Conservation (phyloP, 2,329 filamentous ascomycete species). For the Pyrenochaeta sp. region DNA sequence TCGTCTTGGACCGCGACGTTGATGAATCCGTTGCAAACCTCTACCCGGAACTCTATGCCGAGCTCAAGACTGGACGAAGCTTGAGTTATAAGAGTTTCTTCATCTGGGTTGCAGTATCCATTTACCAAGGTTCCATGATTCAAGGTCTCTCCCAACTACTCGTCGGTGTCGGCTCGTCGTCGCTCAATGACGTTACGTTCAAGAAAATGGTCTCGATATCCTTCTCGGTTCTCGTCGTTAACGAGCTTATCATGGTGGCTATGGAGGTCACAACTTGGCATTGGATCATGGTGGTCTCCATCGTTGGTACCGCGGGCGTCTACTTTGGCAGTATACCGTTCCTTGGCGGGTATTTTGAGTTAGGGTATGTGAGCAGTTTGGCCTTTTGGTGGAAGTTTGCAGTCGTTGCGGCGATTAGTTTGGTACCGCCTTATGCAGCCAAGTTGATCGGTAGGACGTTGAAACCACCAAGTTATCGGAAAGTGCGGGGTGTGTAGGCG, state of each 20-base stretch:
- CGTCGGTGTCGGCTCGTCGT: conserved; percentile 69
- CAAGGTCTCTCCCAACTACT: conserved; percentile 93
- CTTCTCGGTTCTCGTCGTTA: conserved; percentile 90
- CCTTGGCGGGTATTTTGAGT: conserved; percentile 87
- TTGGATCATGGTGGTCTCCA: conserved; percentile 84
- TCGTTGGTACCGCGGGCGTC: conserved; percentile 82
- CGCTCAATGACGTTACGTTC: conserved; percentile 17
- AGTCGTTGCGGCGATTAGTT: conserved; percentile 79
- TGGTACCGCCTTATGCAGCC: conserved; percentile 86
- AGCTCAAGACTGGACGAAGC: conserved; percentile 87
- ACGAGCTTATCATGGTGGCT: conserved; percentile 96
- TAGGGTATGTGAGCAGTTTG: conserved; percentile 77
- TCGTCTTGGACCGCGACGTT: conserved; percentile 94
- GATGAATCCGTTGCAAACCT: conserved; percentile 92
- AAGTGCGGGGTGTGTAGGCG: conserved; percentile 75
- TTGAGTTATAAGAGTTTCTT: conserved; percentile 95
- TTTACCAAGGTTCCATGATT: conserved; percentile 95
- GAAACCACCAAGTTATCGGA: conserved; percentile 92
- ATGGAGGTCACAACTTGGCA: conserved; percentile 98
- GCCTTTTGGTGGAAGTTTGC: conserved; percentile 89
- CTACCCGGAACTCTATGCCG: conserved; percentile 97
- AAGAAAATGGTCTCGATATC: conserved; percentile 83
- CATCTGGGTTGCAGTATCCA: conserved; percentile 91
- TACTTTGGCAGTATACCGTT: conserved; percentile 87
- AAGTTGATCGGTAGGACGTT: conserved; percentile 86